These are phyloP conservation scores for Pichia gijzeniarum DNA, from an alignment of 805 yeast species.

Conservation along the genomic window DNA sequence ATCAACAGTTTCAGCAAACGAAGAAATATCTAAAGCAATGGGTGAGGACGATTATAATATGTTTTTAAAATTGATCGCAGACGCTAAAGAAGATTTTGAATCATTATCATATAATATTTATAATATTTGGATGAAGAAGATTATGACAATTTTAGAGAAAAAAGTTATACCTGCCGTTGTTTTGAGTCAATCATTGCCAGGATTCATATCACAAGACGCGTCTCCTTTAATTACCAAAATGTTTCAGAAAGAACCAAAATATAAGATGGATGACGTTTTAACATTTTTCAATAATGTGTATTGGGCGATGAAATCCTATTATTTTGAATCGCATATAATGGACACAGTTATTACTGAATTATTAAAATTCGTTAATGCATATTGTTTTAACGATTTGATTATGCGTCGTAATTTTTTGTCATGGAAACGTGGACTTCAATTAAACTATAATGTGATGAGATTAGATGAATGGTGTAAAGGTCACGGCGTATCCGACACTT, in stretches of 20 bases:
- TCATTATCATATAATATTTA: constrained; percentile 88
- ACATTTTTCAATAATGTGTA: constrained; percentile 84
- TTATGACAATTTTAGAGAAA: constrained; percentile 85
- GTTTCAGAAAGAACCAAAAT: constrained; percentile 62
- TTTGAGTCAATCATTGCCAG: constrained; percentile 90
- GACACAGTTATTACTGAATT: constrained; percentile 79
- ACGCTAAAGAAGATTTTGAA: constrained; percentile 91
- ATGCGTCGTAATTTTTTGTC: constrained; percentile 92
- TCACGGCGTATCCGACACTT: constrained; percentile 84
- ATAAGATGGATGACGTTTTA: constrained; percentile 91
- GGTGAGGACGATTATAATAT: constrained; percentile 86
- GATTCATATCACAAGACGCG: constrained; percentile 83
- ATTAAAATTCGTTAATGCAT: constrained; percentile 80
- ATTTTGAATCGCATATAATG: constrained; percentile 77
- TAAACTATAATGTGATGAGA: constrained; percentile 93
- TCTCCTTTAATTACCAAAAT: constrained; percentile 77
- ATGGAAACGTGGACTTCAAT: constrained; percentile 97
- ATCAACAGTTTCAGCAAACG: constrained; percentile 81
- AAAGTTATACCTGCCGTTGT: constrained; percentile 94
- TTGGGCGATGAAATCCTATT: constrained; percentile 89
- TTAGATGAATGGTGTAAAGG: constrained; percentile 98
- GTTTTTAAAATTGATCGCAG: constrained; percentile 80
- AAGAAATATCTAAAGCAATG: constrained; percentile 73
- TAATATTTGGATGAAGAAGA: constrained; percentile 94
- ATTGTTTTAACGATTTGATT: constrained; percentile 89